Evolutionary conservation across 2,329 filamentous ascomycete genomes (phyloP).

Genomic region (Lecanicillium sp.): DNA sequence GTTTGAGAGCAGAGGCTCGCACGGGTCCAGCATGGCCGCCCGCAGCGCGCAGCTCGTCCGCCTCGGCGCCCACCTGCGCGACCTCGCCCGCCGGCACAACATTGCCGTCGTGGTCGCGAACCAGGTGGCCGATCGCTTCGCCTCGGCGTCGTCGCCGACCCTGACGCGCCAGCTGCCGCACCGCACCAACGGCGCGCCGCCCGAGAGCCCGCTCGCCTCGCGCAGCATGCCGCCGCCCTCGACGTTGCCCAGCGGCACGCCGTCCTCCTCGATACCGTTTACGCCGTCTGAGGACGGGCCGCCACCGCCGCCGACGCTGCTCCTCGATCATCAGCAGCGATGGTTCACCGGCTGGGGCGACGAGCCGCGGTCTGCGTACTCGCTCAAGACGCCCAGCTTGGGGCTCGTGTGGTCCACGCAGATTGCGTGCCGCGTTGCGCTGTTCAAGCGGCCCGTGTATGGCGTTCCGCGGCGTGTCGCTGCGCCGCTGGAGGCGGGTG

Average conservation of each 20-base stretch:
- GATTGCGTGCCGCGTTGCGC: constrained; percentile 71
- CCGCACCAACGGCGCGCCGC: constrained; percentile 2
- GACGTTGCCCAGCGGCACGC: constrained; percentile 23
- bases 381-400: constrained; percentile 74
- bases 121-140: constrained; percentile 87
- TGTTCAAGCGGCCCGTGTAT: constrained; percentile 63
- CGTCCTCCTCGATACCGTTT: constrained; percentile 32
- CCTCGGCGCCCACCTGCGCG: constrained; percentile 66
- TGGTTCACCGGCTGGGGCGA: constrained; percentile 97
- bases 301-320: constrained; percentile 46
- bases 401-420: constrained; percentile 90
- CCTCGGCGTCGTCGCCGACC: constrained; percentile 17
- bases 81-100: constrained; percentile 64
- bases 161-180: constrained; percentile 21
- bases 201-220: constrained; percentile 42
- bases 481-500: constrained; percentile 27
- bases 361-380: constrained; percentile 36
- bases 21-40: constrained; percentile 58
- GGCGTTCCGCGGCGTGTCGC: constrained; percentile 27
- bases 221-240: constrained; percentile 26
- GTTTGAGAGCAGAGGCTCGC: constrained; percentile 54
- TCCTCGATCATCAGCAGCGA: constrained; percentile 81
- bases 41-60: constrained; percentile 70
- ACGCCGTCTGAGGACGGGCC: constrained; percentile 20
- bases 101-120: constrained; percentile 89